phyloP scores from a whole-genome alignment of 352 stramenopile genomes.

The Pythium volutum region DNA sequence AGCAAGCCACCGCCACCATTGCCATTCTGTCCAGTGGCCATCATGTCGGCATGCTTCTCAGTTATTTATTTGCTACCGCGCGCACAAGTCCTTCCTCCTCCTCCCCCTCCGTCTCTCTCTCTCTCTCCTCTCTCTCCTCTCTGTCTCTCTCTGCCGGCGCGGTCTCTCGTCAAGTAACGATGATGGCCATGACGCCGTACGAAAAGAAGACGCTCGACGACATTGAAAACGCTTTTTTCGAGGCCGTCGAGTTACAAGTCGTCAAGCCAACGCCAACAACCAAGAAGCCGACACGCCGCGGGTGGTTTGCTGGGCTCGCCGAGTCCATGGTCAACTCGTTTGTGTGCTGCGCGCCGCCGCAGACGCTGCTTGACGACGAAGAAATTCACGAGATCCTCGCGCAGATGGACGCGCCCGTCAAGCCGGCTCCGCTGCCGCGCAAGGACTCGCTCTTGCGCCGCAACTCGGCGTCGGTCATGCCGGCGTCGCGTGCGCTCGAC shows the following conservation, averaged over 20 bases:
- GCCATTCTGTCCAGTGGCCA: too few relatives aligned
- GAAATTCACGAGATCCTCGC: constrained; percentile 24
- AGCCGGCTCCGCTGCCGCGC: neutral
- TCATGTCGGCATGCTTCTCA: neutral
- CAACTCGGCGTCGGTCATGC: constrained; percentile 25
- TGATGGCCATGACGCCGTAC: constrained; percentile 29
- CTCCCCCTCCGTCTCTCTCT: neutral
- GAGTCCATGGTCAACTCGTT: constrained; percentile 19
- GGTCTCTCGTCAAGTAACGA: too few relatives aligned
- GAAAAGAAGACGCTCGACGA: constrained; percentile 25
- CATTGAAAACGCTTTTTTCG: constrained; percentile 20
- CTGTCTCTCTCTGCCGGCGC: too few relatives aligned
- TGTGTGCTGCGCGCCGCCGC: constrained; percentile 25
- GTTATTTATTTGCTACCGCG: constrained; percentile 16
- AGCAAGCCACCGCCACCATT: too few relatives aligned
- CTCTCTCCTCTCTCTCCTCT: neutral
- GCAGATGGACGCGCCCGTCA: constrained; percentile 11
- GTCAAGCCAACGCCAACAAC: neutral
- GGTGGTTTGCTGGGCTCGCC: constrained; percentile 16
- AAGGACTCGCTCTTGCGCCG: constrained; percentile 13
- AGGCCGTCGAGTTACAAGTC: constrained; percentile 8
- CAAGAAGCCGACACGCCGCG: neutral
- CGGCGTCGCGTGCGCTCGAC: constrained; percentile 3
- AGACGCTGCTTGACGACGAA: constrained; percentile 24
- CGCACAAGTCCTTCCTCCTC: too few relatives aligned